Base-by-base conservation (phyloP, 2,329 filamentous ascomycete genomes). In the Neopestalotiopsis sp. region DNA sequence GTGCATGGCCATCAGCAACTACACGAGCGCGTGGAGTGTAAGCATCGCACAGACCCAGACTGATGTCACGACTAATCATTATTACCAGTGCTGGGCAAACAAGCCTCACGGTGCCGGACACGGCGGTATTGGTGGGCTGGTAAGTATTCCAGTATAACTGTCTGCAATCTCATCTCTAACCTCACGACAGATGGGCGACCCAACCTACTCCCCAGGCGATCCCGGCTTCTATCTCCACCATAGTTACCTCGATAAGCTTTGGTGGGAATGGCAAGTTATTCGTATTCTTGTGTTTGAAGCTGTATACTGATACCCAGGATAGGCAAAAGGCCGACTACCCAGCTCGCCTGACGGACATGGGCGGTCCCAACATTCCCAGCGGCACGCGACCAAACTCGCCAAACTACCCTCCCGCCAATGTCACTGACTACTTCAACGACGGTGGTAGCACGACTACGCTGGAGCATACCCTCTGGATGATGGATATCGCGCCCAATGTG, bases 221-320 rank as follows among this genome's bases (percentile, higher is more conserved):
- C 77, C 77, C 0, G 28, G 78, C 9, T 79, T 79, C 67, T 79
- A 74, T 57, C 70, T 78, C 2, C 77, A 79, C 58, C 77, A 79
- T 64, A 70, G 71, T 5, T 77, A 73, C 56, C 58, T 79, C 5
- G 77, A 79, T 45, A 73, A 73, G 12, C 67, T 77, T 9, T 79
- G 74, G 74, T 77, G 75, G 74, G 66, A 73, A 20, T 78, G 77
- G 76, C 77, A 28, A 28, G 24, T 28, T 28, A 0, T 28, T 28
- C 24, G 3, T 28, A 28, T 28, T n/a, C n/a, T n/a, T n/a, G n/a
- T n/a, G n/a, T n/a, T 3, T 28, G 24, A 28, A 28, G 24, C 24
- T 28, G 24, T 28, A 28, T 28, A 28, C 24, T 28, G 3, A 28
- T 28, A 28, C 24, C 24, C 24, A 28, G 24, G 24, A 28, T 1